Evolutionary conservation across 2,329 filamentous ascomycete genomes (phyloP), one percentile per base, ranked within the genome.

Genomic region (Sporothrix euskadiensis): DNA sequence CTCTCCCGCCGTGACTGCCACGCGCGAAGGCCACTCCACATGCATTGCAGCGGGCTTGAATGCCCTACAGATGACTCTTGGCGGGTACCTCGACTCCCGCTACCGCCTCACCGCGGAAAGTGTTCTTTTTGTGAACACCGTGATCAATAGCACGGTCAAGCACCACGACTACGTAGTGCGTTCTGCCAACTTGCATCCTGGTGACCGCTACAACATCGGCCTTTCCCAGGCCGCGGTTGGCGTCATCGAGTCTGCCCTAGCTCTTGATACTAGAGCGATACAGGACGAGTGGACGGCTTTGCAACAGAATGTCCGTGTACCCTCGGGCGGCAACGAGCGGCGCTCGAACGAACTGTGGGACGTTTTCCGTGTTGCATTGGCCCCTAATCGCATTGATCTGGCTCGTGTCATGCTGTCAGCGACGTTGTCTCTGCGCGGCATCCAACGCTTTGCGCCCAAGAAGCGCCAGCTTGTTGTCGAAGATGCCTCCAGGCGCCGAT

Each of bases 281-380:
- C 87, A 86, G 68, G 87, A 89, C 70, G 92, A 94, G 79, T 91
- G 89, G 78, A 87, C 88, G 73, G 87, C 90, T 6, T 87, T 97
- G 71, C 85, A 88, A 26, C 84, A 85, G 9, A 86, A 86, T 7
- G 26, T 86, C 86, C 59, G 84, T 87, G 59, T 86, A 94, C 26
- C 91, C 91, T n/a, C 74, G 69, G 87, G 90, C 77, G 88, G 92
- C 73, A 82, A 92, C 57, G 88, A 89, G 76, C 89, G 91, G 22
- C 88, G 93, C 73, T 95, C 93, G 0, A 85, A 91, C 19, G 87
- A 89, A 19, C 88, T 97, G 57, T 98, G 94, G 91, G 91, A 93
- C 75, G 87, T 89, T 1, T 91, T 94, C 65, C 85, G 93, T 65
- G 87, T 90, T 69, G 88, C 90, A 35, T 86, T 96, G 68, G 87